A percentile compares a stretch with the other conserved stretches of the same genome.
Conservation (phyloP, 2,329 filamentous ascomycete species). For the Exophiala oligosperma region DNA sequence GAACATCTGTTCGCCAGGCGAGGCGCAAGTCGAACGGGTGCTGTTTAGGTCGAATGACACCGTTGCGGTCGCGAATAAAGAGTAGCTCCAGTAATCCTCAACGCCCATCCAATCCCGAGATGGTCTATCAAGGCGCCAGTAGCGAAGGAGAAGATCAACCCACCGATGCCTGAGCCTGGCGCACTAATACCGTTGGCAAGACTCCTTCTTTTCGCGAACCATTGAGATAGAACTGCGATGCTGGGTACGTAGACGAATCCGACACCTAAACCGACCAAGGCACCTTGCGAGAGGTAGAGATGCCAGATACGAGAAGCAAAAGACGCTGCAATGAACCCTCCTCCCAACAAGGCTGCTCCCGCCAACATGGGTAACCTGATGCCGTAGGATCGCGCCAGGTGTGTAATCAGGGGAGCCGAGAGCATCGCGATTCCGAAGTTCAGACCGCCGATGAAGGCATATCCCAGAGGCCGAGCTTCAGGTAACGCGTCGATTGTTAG, state of each 20-base stretch:
- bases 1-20: conserved; percentile 23
- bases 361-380: conserved; percentile 24
- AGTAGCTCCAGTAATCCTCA: conserved; percentile 31
- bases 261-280: conserved; percentile 29
- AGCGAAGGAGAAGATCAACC: conserved; percentile 30
- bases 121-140: conserved; percentile 30
- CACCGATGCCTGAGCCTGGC: conserved; percentile 33
- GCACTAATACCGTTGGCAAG: conserved; percentile 32
- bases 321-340: conserved; percentile 30
- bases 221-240: conserved; percentile 29
- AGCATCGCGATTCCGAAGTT: conserved; percentile 30
- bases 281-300: conserved; percentile 30
- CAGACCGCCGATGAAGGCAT: conserved; percentile 34
- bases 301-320: conserved; percentile 26
- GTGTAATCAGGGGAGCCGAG: conserved; percentile 30
- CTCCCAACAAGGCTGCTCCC: conserved; percentile 19
- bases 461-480: conserved; percentile 28
- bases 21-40: conserved; percentile 26
- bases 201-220: conserved; percentile 32
- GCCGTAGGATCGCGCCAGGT: conserved; percentile 21
- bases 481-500: conserved; percentile 33
- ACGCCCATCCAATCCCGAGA: conserved; percentile 30
- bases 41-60: conserved; percentile 25
- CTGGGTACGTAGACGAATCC: conserved; percentile 29
- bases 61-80: conserved; percentile 32